A percentile compares a stretch with the other conserved stretches of the same genome.
Conservation (phyloP, 2,329 filamentous ascomycete genomes). For the Pseudogymnoascus sp. region DNA sequence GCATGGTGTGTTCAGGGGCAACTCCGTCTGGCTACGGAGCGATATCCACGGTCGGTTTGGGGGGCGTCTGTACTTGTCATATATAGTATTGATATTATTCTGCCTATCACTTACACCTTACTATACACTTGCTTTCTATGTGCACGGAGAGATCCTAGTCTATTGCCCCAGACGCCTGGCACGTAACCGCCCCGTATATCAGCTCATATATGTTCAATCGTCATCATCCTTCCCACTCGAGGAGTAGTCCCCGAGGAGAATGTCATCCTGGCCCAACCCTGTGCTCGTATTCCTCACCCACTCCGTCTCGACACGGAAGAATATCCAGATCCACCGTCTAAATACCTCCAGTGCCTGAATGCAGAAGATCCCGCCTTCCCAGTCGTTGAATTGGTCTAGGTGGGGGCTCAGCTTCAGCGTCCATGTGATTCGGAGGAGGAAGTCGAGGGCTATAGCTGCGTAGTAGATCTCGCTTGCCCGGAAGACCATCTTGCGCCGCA, state of each 20-base stretch:
- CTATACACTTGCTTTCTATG: neutral
- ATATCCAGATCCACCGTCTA: slow-evolving; percentile 93
- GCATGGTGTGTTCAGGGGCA: neutral
- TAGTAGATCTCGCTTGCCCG: slow-evolving; percentile 72
- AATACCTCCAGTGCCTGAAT: slow-evolving; percentile 82
- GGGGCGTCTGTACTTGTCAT: neutral
- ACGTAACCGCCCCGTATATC: neutral
- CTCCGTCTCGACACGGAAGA: slow-evolving; percentile 90
- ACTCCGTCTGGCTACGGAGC: slow-evolving; percentile 3
- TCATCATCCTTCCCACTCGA: slow-evolving; percentile 58
- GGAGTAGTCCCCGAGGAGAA: slow-evolving; percentile 65
- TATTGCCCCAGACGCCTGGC: neutral
- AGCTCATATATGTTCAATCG: slow-evolving; percentile 19
- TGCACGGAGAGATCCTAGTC: neutral
- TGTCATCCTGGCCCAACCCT: slow-evolving; percentile 55
- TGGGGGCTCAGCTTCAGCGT: slow-evolving; percentile 76
- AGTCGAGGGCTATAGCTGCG: slow-evolving; percentile 65
- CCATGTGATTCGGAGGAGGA: slow-evolving; percentile 84
- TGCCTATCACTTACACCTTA: neutral
- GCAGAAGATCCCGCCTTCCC: slow-evolving; percentile 81
- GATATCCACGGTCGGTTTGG: neutral
- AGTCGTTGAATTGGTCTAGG: slow-evolving; percentile 74
- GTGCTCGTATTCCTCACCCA: slow-evolving; percentile 56
- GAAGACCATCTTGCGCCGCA: slow-evolving; percentile 68
- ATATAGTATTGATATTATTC: slow-evolving; percentile 8